These are phyloP conservation scores for Sicyos baderoa DNA, from an alignment of 306 rosid species.

Conservation along the genomic window DNA sequence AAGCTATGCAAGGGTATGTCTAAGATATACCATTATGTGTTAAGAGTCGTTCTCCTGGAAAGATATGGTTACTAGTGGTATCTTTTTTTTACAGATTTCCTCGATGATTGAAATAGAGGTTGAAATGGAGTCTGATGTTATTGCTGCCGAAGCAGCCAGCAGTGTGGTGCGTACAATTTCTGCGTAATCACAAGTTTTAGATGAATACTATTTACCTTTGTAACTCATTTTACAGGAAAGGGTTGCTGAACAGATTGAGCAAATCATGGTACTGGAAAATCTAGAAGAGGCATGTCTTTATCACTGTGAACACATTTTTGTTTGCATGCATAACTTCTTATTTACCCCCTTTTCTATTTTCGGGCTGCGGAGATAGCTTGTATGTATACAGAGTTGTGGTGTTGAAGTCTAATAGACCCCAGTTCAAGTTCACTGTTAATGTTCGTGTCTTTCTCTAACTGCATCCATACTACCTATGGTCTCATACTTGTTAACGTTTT, in stretches of 20 bases:
- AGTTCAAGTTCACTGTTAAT: neutral
- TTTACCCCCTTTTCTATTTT: neutral
- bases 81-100: slow-evolving; percentile 45
- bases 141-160: slow-evolving; percentile 81
- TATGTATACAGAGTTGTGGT: neutral
- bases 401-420: neutral
- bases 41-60: neutral
- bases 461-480: neutral
- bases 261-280: slow-evolving; percentile 90
- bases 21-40: slow-evolving; percentile 11
- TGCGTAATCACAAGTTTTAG: slow-evolving; percentile 21
- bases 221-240: slow-evolving; percentile 53
- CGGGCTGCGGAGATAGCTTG: neutral
- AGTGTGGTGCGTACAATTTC: slow-evolving; percentile 44
- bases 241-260: slow-evolving; percentile 75
- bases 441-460: neutral
- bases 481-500: neutral
- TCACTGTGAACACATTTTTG: neutral
- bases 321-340: neutral
- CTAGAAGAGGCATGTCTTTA: slow-evolving; percentile 66
- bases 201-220: slow-evolving; percentile 16
- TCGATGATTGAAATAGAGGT: slow-evolving; percentile 96
- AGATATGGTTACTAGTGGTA: neutral
- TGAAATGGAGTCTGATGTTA: slow-evolving; percentile 86
- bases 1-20: slow-evolving; percentile 78